phyloP scores from a whole-genome alignment of 2,329 filamentous ascomycete species.

The Aspergillus sp. region DNA sequence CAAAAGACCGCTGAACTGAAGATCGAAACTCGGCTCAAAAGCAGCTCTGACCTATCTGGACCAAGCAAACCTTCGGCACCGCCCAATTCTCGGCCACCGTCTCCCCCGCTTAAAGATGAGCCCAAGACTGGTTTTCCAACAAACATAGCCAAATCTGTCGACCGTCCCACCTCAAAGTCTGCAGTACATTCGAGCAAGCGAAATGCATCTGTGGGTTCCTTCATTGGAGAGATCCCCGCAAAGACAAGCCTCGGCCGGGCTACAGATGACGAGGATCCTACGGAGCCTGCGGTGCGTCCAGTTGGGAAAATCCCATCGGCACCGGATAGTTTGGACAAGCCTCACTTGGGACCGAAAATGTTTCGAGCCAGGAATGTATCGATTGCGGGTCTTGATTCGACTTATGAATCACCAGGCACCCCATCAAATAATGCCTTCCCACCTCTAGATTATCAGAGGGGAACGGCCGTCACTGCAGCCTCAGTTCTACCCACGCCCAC shows the following conservation, averaged over 20 bases:
- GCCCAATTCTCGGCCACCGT: slow-evolving; percentile 24
- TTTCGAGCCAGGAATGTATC: slow-evolving; percentile 75
- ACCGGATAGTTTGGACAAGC: slow-evolving; percentile 58
- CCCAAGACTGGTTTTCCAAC: slow-evolving; percentile 18
- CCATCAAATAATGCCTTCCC: slow-evolving; percentile 69
- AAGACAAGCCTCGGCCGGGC: slow-evolving; percentile 44
- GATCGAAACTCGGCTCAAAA: slow-evolving; percentile 68
- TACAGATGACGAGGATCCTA: slow-evolving; percentile 41
- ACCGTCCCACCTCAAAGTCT: slow-evolving; percentile 15
- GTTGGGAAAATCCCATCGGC: slow-evolving; percentile 42
- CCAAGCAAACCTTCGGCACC: slow-evolving; percentile 29
- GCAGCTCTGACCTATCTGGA: slow-evolving; percentile 23
- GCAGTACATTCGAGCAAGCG: slow-evolving; percentile 28
- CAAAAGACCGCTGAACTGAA: slow-evolving; percentile 80
- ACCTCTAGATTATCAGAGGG: slow-evolving; percentile 46
- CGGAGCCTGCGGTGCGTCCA: slow-evolving; percentile 28
- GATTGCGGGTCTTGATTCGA: slow-evolving; percentile 57
- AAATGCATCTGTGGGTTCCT: slow-evolving; percentile 35
- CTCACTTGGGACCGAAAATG: slow-evolving; percentile 69
- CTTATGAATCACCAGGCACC: slow-evolving; percentile 70
- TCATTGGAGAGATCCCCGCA: slow-evolving; percentile 40
- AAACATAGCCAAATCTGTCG: slow-evolving; percentile 4
- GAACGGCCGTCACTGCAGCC: slow-evolving; percentile 52
- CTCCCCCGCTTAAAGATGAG: slow-evolving; percentile 29
- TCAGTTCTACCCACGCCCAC: slow-evolving; percentile 69